These are phyloP conservation scores for Rhizophagus clarus DNA, from an alignment of 192 early-diverging fungal species.

Conservation along the genomic window DNA sequence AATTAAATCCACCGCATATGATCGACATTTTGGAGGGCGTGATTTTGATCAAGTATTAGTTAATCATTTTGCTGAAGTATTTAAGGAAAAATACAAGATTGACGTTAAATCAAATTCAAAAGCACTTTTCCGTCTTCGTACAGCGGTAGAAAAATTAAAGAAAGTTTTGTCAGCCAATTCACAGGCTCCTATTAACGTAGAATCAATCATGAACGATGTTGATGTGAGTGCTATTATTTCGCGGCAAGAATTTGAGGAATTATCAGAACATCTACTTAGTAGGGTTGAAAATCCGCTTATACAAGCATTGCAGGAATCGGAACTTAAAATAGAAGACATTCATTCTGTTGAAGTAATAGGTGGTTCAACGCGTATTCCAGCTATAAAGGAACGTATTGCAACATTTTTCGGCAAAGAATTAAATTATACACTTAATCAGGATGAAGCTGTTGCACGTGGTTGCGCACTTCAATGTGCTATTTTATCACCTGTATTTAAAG, in stretches of 20 bases:
- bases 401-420: conserved; percentile 89
- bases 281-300: conserved; percentile 74
- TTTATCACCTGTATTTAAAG: conserved; percentile 94
- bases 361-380: conserved; percentile 91
- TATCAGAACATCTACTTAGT: conserved; percentile 70
- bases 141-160: conserved; percentile 93
- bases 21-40: conserved; percentile 94
- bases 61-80: conserved; percentile 83
- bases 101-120: conserved; percentile 88
- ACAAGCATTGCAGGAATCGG: conserved; percentile 76
- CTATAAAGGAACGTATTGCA: conserved; percentile 87
- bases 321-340: conserved; percentile 77
- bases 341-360: conserved; percentile 95
- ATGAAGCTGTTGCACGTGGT: conserved; percentile 96
- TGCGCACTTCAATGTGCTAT: conserved; percentile 97
- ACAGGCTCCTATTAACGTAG: conserved; percentile 88
- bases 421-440: conserved; percentile 94
- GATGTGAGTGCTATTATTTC: conserved; percentile 86
- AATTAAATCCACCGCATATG: conserved; percentile 88
- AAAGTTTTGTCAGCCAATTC: conserved; percentile 95
- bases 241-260: conserved; percentile 85
- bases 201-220: conserved; percentile 95
- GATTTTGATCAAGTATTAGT: conserved; percentile 91
- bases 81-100: conserved; percentile 95
- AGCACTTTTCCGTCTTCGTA: conserved; percentile 87